Conservation (phyloP, 441 rosid species). For the Metrosideros polymorpha region DNA sequence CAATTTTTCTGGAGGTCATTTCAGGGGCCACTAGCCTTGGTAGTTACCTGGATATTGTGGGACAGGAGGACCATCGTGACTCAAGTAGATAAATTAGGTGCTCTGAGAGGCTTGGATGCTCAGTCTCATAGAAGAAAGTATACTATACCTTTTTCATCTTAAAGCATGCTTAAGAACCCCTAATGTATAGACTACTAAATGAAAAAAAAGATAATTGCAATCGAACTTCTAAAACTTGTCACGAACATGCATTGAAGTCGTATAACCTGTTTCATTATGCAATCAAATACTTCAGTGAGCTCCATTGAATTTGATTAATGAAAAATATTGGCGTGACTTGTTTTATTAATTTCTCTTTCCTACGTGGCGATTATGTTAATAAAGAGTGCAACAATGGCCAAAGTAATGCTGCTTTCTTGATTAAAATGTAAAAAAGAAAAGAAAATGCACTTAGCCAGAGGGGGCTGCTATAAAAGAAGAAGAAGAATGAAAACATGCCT, state of each 20-base stretch:
- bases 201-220: not conserved
- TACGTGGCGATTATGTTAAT: not conserved
- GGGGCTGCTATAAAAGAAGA: not conserved
- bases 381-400: not conserved
- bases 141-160: not conserved
- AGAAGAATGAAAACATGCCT: too few relatives aligned
- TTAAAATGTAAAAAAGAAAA: not conserved
- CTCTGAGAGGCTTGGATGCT: not conserved
- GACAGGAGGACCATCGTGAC: not conserved
- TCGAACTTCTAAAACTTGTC: not conserved
- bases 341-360: not conserved
- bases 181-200: not conserved
- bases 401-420: not conserved
- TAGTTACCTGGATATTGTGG: not conserved
- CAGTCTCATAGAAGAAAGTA: not conserved
- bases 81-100: not conserved
- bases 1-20: not conserved
- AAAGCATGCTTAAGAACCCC: not conserved
- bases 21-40: not conserved
- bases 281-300: not conserved
- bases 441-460: not conserved
- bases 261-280: not conserved
- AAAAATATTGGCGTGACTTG: not conserved
- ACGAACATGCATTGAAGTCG: rapidly evolving
- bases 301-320: not conserved